phyloP scores from a whole-genome alignment of 768 basidiomycete genomes.

The Auricularia sp. region DNA sequence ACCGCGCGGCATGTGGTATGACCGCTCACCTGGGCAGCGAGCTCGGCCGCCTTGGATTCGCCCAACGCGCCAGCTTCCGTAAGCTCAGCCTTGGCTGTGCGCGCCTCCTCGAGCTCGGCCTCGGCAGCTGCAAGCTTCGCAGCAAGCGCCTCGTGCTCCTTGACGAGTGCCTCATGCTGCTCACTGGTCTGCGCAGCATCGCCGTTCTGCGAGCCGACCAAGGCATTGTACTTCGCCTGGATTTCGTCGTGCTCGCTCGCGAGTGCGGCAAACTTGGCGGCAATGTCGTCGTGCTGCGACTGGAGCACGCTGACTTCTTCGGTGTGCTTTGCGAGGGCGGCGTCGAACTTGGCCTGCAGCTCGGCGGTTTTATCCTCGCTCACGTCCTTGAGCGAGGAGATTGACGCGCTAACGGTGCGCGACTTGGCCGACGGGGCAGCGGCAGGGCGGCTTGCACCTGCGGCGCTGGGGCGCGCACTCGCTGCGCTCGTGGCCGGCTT shows the following conservation, averaged over 20 bases:
- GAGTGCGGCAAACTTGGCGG: constrained; percentile 19
- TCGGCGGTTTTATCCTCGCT: constrained; percentile 53
- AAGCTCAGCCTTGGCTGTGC: constrained; percentile 30
- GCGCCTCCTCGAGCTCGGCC: constrained; percentile 35
- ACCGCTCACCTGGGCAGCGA: constrained; percentile 42
- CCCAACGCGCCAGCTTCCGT: constrained; percentile 18
- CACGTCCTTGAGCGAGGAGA: constrained; percentile 66
- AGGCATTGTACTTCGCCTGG: neutral
- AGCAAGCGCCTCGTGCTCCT: constrained; percentile 2
- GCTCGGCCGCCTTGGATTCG: constrained; percentile 29
- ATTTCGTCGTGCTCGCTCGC: neutral
- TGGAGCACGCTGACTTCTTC: constrained; percentile 44
- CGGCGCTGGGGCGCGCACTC: constrained; percentile 14
- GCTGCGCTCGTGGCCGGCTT: constrained; percentile 3
- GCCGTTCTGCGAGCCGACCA: constrained; percentile 28
- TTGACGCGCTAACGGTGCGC: constrained; percentile 43
- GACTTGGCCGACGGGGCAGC: constrained; percentile 7
- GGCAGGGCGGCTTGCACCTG: neutral
- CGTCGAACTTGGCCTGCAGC: constrained; percentile 43
- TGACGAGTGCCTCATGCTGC: constrained; percentile 29
- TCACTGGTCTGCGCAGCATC: constrained; percentile 38
- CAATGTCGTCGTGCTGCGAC: constrained; percentile 38
- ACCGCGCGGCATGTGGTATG: neutral
- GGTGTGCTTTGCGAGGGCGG: constrained; percentile 40
- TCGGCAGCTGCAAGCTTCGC: constrained; percentile 43